These are phyloP conservation scores for Nakazawaea sp. DNA, from an alignment of 805 yeast genomes.

Conservation along the genomic window DNA sequence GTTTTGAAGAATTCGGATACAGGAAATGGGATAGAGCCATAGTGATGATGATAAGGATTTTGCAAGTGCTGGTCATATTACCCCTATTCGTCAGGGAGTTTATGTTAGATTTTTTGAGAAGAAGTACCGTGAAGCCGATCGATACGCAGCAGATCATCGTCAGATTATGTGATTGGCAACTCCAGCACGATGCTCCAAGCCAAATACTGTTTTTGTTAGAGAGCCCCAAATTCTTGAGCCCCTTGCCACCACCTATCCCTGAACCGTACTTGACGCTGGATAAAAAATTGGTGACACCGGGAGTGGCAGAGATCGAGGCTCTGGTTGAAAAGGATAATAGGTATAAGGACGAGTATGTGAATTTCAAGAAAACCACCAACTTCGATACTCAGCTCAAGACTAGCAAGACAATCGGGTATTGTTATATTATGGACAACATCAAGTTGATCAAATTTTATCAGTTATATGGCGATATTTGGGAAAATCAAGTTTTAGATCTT, in stretches of 20 bases:
- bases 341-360: conserved; percentile 29
- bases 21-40: too few species aligned
- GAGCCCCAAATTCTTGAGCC: conserved; percentile 15
- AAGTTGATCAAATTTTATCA: conserved; percentile 20
- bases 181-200: too few species aligned
- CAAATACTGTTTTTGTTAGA: background rate
- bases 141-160: too few species aligned
- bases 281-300: conserved; percentile 31
- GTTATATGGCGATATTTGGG: conserved; percentile 22
- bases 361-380: conserved; percentile 35
- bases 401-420: conserved; percentile 23
- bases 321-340: conserved; percentile 28
- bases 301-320: conserved; percentile 24
- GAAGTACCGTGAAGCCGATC: too few species aligned
- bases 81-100: too few species aligned
- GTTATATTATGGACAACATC: conserved; percentile 5
- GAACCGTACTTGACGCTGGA: conserved; percentile 35
- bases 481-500: conserved; percentile 10
- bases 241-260: conserved; percentile 37
- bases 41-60: too few species aligned
- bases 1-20: too few species aligned
- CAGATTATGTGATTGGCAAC: too few species aligned
- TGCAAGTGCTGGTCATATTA: too few species aligned
- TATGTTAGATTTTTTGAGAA: too few species aligned
- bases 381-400: conserved; percentile 30